A percentile compares a stretch with the other conserved stretches of the same genome.
Evolutionary conservation across 768 basidiomycete genomes (phyloP).

Genomic region (Lentinus brumalis): DNA sequence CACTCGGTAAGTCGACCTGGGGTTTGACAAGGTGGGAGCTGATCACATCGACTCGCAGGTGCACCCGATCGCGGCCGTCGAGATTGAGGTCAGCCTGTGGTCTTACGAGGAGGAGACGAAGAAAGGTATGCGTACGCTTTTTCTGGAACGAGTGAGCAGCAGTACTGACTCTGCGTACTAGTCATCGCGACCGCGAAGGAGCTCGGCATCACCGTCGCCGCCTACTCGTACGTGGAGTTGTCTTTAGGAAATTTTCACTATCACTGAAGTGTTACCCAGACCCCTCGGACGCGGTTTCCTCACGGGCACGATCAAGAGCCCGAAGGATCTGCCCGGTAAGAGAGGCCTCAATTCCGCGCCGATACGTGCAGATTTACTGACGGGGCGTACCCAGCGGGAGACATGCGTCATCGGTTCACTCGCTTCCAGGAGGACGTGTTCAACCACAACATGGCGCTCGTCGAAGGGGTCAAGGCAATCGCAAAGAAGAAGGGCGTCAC

Average conservation of each 20-base stretch:
- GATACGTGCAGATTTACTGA: not conserved
- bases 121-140: constrained; percentile 32
- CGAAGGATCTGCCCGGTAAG: constrained; percentile 35
- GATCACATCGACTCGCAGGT: constrained; percentile 35
- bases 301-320: constrained; percentile 48
- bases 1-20: constrained; percentile 34
- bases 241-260: not conserved
- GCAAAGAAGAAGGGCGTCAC: constrained; percentile 45
- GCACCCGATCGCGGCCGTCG: constrained; percentile 57
- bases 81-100: constrained; percentile 71
- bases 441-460: constrained; percentile 43
- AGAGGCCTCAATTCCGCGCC: not conserved
- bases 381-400: constrained; percentile 6
- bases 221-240: constrained; percentile 49
- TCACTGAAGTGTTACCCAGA: constrained; percentile 30
- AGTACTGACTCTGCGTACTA: constrained; percentile 1
- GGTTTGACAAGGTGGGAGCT: not conserved
- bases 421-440: constrained; percentile 34
- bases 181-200: constrained; percentile 57
- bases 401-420: constrained; percentile 19
- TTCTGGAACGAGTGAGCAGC: not conserved
- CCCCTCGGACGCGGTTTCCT: constrained; percentile 58
- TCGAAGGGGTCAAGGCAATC: constrained; percentile 42
- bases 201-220: constrained; percentile 59
- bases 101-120: constrained; percentile 55